Conservation (phyloP, 352 stramenopile species). For the Saprolegnia parasitica region DNA sequence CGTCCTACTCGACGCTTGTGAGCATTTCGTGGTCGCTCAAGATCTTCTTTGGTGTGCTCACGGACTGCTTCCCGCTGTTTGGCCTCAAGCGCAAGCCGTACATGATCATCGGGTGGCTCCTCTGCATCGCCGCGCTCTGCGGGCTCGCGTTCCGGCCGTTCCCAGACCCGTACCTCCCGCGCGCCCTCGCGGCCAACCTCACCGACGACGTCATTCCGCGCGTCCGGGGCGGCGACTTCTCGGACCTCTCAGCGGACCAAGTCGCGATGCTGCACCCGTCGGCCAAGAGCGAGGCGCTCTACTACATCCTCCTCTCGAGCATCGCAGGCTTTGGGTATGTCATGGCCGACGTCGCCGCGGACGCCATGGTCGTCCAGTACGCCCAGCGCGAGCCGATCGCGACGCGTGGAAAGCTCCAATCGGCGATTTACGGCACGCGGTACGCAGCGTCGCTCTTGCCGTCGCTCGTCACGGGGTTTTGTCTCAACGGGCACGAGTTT, state of each 20-base stretch:
- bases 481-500: constrained; percentile 22
- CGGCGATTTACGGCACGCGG: constrained; percentile 7
- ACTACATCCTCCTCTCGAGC: constrained; percentile 25
- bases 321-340: constrained; percentile 60
- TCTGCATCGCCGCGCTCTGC: constrained; percentile 27
- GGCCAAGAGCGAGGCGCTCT: background rate
- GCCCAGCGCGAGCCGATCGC: constrained; percentile 65
- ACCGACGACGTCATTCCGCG: background rate
- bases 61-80: constrained; percentile 54
- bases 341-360: constrained; percentile 61
- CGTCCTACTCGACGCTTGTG: constrained; percentile 45
- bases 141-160: constrained; percentile 47
- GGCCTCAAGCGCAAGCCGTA: constrained; percentile 54
- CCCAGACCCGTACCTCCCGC: constrained; percentile 32
- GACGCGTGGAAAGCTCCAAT: constrained; percentile 38
- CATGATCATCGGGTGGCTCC: constrained; percentile 51
- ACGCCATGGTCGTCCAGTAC: constrained; percentile 67
- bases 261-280: background rate
- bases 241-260: background rate
- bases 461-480: constrained; percentile 7
- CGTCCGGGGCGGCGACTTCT: background rate
- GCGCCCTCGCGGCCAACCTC: background rate
- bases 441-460: constrained; percentile 4
- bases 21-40: constrained; percentile 59
- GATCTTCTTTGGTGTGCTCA: constrained; percentile 51